These are phyloP conservation scores for Neofusicoccum umdonicola DNA, from an alignment of 2,329 filamentous ascomycete genomes.

Conservation along the genomic window DNA sequence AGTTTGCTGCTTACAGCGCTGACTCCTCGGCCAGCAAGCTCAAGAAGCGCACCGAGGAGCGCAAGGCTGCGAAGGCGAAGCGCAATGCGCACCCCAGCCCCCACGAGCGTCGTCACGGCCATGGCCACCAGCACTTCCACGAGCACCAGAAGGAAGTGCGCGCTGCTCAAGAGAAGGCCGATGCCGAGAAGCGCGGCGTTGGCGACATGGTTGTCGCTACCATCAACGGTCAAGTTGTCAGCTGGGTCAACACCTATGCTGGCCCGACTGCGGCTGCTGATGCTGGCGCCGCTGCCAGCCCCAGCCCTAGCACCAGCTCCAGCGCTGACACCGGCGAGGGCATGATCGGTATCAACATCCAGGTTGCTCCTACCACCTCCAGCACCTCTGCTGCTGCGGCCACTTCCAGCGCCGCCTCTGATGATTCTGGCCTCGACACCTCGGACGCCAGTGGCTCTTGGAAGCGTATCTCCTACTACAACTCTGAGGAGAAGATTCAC, in stretches of 20 bases:
- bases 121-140: constrained; percentile 55
- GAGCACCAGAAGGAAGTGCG: constrained; percentile 34
- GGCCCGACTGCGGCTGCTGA: constrained; percentile 28
- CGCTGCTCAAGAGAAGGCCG: constrained; percentile 22
- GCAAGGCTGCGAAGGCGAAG: constrained; percentile 26
- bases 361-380: neutral
- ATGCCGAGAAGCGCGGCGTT: constrained; percentile 48
- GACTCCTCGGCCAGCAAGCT: constrained; percentile 25
- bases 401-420: constrained; percentile 20
- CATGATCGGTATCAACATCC: constrained; percentile 19
- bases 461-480: constrained; percentile 37
- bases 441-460: constrained; percentile 21
- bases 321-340: neutral
- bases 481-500: constrained; percentile 22
- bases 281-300: constrained; percentile 15
- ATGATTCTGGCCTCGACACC: constrained; percentile 10
- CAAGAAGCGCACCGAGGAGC: constrained; percentile 26
- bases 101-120: constrained; percentile 35
- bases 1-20: constrained; percentile 68
- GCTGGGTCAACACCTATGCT: constrained; percentile 59
- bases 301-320: neutral
- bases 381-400: constrained; percentile 17
- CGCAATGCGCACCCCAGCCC: constrained; percentile 21
- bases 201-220: constrained; percentile 55
- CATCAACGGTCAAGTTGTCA: constrained; percentile 57